Evolutionary conservation across 106 monocot genomes (phyloP), one percentile per base, ranked within the genome.

Genomic region (Chionographis japonica): DNA sequence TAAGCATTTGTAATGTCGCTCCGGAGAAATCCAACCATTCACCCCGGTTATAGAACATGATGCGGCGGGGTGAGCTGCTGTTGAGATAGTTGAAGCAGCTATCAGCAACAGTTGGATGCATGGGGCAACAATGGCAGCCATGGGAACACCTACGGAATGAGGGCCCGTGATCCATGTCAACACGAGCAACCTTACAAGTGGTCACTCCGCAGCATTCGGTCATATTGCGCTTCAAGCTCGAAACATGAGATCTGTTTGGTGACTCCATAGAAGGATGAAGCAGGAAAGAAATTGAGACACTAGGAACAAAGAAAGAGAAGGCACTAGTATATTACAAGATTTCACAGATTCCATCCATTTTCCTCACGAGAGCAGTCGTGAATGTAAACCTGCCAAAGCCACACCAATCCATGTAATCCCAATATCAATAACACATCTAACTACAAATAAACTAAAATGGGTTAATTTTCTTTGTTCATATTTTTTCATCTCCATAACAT

Each of bases 21-120:
- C 72, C 56, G 16, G 83, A 71, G 55, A 88, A 88, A 16, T 74
- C 62, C 2, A 20, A 43, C 87, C 87, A 88, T 4, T 63, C 73
- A 17, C 75, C 72, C 50, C 4, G 42, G 37, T 64, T 71, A 52
- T 80, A 80, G 51, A 71, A 80, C 80, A 84, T 80, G 37, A 84
- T 19, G 12, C 74, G 70, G 12, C 52, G 53, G 12, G 87, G 83
- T 17, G 59, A 3, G 4, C 60, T 63, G 46, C 87, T 88, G 19
- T 74, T 71, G 52, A 88, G 62, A 54, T 52, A 88, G 59, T 74
- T 83, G 37, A 65, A 37, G 35, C 72, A 82, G 46, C 59, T 73
- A 3, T 60, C 68, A 39, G 64, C 76, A 6, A 79, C 38, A 9
- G 56, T 17, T 37, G 69, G 73, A 40, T 2, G 50, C 8, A 11